Conservation (phyloP, 2,329 filamentous ascomycete genomes). For the Fusarium sp. region DNA sequence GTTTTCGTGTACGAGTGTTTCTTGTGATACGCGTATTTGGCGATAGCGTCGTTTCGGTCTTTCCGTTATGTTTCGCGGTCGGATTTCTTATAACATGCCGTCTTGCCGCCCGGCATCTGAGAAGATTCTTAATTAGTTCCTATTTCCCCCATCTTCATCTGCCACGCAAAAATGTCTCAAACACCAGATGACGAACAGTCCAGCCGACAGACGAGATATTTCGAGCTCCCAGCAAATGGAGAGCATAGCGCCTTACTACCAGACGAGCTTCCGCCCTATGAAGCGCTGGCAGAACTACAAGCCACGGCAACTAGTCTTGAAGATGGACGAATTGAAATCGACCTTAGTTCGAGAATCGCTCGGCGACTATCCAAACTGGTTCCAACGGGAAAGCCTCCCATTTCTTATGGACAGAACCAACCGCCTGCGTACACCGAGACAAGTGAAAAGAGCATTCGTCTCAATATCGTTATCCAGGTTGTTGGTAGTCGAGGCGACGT, state of each 20-base stretch:
- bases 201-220: background rate
- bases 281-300: background rate
- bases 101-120: background rate
- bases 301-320: background rate
- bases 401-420: background rate
- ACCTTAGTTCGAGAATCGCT: conserved; percentile 2
- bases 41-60: background rate
- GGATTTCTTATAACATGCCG: background rate
- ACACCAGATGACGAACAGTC: background rate
- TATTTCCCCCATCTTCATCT: background rate
- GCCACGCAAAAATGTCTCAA: background rate
- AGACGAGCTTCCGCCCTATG: background rate
- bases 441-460: background rate
- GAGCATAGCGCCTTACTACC: background rate
- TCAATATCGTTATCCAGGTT: conserved; percentile 29
- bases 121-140: accelerated
- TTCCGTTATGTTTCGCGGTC: background rate
- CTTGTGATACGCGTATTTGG: background rate
- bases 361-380: background rate
- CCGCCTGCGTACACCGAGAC: background rate
- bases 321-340: conserved; percentile 15
- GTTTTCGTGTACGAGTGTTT: background rate
- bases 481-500: conserved; percentile 27
- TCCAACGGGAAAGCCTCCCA: background rate
- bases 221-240: background rate